Base-by-base conservation (phyloP, 2,329 filamentous ascomycete genomes). In the Pseudogymnoascus sp. region DNA sequence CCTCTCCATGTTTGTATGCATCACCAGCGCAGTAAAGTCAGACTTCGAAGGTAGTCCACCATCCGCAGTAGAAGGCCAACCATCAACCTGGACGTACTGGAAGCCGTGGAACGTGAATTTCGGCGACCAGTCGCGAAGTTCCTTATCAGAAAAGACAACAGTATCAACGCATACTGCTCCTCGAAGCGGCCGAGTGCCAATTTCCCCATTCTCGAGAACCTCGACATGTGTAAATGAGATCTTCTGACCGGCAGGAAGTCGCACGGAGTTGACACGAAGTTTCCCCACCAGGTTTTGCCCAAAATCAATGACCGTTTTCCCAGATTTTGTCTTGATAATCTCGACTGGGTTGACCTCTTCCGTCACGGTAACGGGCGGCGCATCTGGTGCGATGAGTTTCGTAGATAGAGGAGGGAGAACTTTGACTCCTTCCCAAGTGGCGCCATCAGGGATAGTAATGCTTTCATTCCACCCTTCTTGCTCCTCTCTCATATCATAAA, bases 241-340 rank as follows among this genome's bases (percentile, higher is more conserved):
- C 7, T 71, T 75, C 2, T 76, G 73, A 0, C 77, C 78, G 2
- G 69, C 68, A 0, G 74, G 71, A 0, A 75, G 78, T 40, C 67
- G 67, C 1, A 79, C 78, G 66, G 1, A 69, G 0, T 71, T 69
- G 10, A 84, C 67, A 0, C 73, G 71, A 1, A 84, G 63, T 66
- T 76, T 76, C 1, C 83, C 84, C 0, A 84, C 82, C 0, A 85
- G 72, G 66, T 86, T 85, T 67, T 86, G 82, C 1, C 82, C 82
- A 69, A 85, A 85, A 66, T 86, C 82, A 34, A 84, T 63, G 2
- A 84, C 69, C 0, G 72, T 76, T 65, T 80, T 81, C 0, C 79
- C 78, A 0, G 77, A 76, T 0, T 74, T 72, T 0, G 76, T 69
- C 64, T 66, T 70, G 11, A 74, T 74, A 36, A 76, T 71, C 11